Evolutionary conservation across 257 asterid species (phyloP).

Genomic region (Pogostemon cablin): DNA sequence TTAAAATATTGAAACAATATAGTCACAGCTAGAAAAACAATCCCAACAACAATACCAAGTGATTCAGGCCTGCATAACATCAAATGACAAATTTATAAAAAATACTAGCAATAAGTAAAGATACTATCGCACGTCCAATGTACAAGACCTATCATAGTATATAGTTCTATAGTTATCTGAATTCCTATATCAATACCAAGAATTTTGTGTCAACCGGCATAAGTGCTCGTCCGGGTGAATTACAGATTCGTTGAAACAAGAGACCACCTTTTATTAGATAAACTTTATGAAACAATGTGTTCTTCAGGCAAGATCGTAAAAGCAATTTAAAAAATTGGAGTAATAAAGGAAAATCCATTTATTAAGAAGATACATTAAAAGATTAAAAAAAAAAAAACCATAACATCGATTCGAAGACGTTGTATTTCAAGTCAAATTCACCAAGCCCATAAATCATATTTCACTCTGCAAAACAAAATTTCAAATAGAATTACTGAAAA

Average conservation of each 20-base stretch:
- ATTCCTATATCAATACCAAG: constrained; percentile 7
- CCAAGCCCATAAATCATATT: constrained; percentile 13
- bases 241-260: constrained; percentile 9
- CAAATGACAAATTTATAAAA: constrained; percentile 21
- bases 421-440: constrained; percentile 21
- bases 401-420: not conserved
- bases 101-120: not conserved
- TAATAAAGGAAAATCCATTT: not conserved
- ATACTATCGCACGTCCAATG: not conserved
- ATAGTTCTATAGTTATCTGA: not conserved
- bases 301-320: not conserved
- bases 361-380: not conserved
- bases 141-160: not conserved
- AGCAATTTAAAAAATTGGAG: not conserved
- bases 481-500: not conserved
- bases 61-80: constrained; percentile 84
- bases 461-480: not conserved
- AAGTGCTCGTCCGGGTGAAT: not conserved
- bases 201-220: not conserved
- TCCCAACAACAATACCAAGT: constrained; percentile 83
- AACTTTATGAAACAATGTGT: not conserved
- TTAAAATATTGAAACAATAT: constrained; percentile 77
- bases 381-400: not conserved
- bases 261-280: not conserved
- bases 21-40: constrained; percentile 73